Percentiles rank a stretch among this genome's conserved stretches.
phyloP scores from a whole-genome alignment of 2,329 filamentous ascomycete species.

The Cyphellophora attinorum region DNA sequence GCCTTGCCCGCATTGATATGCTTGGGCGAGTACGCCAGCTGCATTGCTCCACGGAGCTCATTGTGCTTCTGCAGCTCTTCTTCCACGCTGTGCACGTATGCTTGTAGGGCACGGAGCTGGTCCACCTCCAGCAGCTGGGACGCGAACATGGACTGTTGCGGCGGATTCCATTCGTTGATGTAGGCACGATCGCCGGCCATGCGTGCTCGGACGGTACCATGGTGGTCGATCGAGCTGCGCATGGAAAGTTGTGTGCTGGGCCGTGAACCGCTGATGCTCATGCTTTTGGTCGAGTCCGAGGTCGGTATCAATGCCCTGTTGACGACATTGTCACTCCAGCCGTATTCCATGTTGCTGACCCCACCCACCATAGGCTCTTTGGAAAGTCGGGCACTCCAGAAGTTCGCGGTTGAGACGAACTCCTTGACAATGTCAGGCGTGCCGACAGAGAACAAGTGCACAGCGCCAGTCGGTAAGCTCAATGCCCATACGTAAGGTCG shows the following conservation, averaged over 20 bases:
- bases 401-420: constrained; percentile 90
- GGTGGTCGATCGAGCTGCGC: constrained; percentile 58
- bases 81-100: constrained; percentile 79
- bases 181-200: constrained; percentile 75
- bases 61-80: constrained; percentile 81
- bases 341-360: constrained; percentile 94
- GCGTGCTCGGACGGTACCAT: constrained; percentile 50
- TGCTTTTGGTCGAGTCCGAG: constrained; percentile 27
- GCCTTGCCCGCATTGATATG: constrained; percentile 72
- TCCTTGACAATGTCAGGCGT: constrained; percentile 91
- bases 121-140: constrained; percentile 69
- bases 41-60: constrained; percentile 74
- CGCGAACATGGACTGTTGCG: constrained; percentile 80
- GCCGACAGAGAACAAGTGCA: constrained; percentile 96
- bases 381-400: constrained; percentile 90
- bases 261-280: constrained; percentile 37
- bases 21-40: constrained; percentile 78
- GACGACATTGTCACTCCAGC: constrained; percentile 82
- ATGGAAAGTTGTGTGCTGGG: constrained; percentile 53
- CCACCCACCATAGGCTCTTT: constrained; percentile 89
- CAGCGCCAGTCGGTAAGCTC: constrained; percentile 81
- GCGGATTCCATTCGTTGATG: constrained; percentile 82
- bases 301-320: constrained; percentile 62
- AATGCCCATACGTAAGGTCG: constrained; percentile 91
- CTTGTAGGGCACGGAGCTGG: constrained; percentile 63